Evolutionary conservation across 1,139 yeast genomes (phyloP), one percentile per base, ranked within the genome.

Genomic region (Suhomyces terraborum): DNA sequence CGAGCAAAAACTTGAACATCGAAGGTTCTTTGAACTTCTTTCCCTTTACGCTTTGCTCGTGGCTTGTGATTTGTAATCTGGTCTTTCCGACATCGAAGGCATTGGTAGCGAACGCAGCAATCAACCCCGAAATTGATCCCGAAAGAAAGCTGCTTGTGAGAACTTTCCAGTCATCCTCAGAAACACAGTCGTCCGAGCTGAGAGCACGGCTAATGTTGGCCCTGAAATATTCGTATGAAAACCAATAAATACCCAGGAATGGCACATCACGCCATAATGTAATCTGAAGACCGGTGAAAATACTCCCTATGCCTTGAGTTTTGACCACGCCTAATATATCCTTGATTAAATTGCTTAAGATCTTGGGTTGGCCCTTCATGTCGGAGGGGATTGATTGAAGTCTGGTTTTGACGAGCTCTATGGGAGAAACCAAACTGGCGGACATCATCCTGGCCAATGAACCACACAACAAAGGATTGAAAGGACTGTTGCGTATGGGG

Each of bases 41-140:
- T 49, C 55, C 40, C 40, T 49, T 35, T 28, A 35, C 17, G 32
- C 38, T 44, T n/a, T 42, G 39, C 54, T 56, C 35, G 56, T 54
- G 35, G 66, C 61, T 43, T 20, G 71, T 59, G 45, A 89, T 88
- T 62, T 93, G 99, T 47, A 88, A 69, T 54, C 98, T 74, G 4
- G 99, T 93, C 58, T 93, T 93, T 6, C 97, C 98, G 8, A 94
- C 98, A 61, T 93, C 99, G 57, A 93, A 93, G 1, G 98, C 98
- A 46, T 94, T 88, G 2, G 99, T 93, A 38, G 77, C 67, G 6
- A 91, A 54, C 0, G 98, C 96, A 0, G 98, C 97, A 8, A 86
- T 65, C 1, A 86, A 64, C 1, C 99, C 99, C 6, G 95, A 81
- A 0, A 85, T 52, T 0, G 94, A 84, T 0, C 99, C 99, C 7